A percentile compares a stretch with the other conserved stretches of the same genome.
Evolutionary conservation across 164 flowering plant genomes (phyloP).

Genomic region (Vitis rotundifolia): DNA sequence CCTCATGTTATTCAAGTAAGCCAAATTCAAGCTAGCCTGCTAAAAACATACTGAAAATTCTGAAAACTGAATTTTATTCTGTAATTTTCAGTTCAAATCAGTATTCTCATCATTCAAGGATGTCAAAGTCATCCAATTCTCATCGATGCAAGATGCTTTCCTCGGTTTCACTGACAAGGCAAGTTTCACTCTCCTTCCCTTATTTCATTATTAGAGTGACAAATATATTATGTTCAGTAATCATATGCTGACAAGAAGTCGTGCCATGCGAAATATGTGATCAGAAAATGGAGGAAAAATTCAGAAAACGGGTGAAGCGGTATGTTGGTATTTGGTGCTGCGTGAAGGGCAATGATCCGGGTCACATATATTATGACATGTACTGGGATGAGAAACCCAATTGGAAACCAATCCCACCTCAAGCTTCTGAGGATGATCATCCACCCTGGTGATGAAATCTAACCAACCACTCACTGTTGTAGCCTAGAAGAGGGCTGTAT

Average conservation of each 20-base stretch:
- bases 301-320: slow-evolving; percentile 76
- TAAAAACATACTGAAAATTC: not conserved
- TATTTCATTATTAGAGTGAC: not conserved
- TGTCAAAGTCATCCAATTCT: slow-evolving; percentile 84
- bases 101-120: slow-evolving; percentile 78
- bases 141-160: slow-evolving; percentile 88
- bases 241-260: not conserved
- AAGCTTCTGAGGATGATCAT: slow-evolving; percentile 68
- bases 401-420: slow-evolving; percentile 88
- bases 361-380: slow-evolving; percentile 96
- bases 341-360: slow-evolving; percentile 54
- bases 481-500: no score
- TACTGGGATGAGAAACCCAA: slow-evolving; percentile 97
- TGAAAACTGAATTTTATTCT: not conserved
- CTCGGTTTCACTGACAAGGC: slow-evolving; percentile 81
- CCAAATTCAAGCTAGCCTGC: not conserved
- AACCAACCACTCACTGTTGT: not conserved
- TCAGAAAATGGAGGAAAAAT: slow-evolving; percentile 69
- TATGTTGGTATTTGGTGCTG: slow-evolving; percentile 96
- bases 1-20: no score
- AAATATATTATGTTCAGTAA: not conserved
- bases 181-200: slow-evolving; percentile 15
- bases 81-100: slow-evolving; percentile 48
- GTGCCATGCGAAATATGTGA: not conserved
- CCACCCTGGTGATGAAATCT: slow-evolving; percentile 52